Evolutionary conservation across 2,329 filamentous ascomycete genomes (phyloP), one percentile per base, ranked within the genome.

Genomic region (Neospermospora avenae): DNA sequence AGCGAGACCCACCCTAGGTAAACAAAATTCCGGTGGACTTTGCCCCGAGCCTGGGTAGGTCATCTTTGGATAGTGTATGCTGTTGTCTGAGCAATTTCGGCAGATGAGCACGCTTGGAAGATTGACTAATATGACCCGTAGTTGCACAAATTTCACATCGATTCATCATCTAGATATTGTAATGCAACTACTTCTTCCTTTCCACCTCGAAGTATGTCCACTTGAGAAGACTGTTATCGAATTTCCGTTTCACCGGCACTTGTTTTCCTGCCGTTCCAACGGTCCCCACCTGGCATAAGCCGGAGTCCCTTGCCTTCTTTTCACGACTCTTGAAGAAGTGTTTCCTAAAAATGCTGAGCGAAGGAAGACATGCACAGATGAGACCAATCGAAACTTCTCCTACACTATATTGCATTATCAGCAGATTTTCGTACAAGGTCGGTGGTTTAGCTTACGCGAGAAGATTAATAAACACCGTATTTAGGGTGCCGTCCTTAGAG

Each of bases 381-480:
- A 58, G 39, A 2, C 56, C 56, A 18, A 58, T 58, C 3, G 56
- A 58, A 13, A 42, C 49, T 54, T 58, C 56, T 20, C 48, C 48
- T 25, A 42, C 25, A n/a, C 56, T 58, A n/a, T 37, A 14, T 4
- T n/a, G n/a, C n/a, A n/a, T n/a, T n/a, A n/a, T n/a, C n/a, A n/a
- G n/a, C n/a, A n/a, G n/a, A n/a, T n/a, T n/a, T n/a, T n/a, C n/a
- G n/a, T n/a, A n/a, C n/a, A n/a, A n/a, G n/a, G n/a, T n/a, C n/a
- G n/a, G n/a, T n/a, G n/a, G n/a, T n/a, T n/a, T n/a, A 37, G 55
- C 57, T 28, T 18, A 59, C 57, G 49, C 57, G 6, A 59, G 24
- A 5, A 59, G 7, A 37, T 39, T 55, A 2, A 59, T 34, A n/a
- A 25, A 16, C 11, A 59, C 31, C 6, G 42, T 42, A n/a, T 42